phyloP scores from a whole-genome alignment of 805 yeast species.

The Priceomyces melissophilus region DNA sequence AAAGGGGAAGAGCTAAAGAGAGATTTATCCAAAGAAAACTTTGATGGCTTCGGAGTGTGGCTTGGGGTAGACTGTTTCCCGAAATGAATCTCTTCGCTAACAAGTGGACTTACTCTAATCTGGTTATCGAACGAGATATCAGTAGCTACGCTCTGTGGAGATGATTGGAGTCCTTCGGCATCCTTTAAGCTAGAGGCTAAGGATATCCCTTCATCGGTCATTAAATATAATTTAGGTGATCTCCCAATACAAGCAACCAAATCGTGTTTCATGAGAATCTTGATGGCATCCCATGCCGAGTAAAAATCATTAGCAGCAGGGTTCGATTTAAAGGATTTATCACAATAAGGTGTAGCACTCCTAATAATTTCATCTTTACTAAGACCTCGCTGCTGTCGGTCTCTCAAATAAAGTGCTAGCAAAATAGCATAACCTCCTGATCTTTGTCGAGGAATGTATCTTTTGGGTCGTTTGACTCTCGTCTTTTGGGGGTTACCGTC shows the following conservation, averaged over 20 bases:
- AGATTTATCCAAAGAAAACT: background rate
- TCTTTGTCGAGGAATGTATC: conserved; percentile 67
- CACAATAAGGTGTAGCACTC: conserved; percentile 54
- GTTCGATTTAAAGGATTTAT: conserved; percentile 55
- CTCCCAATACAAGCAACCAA: conserved; percentile 55
- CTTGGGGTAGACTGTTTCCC: background rate
- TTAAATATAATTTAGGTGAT: conserved; percentile 50
- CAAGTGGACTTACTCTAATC: conserved; percentile 20
- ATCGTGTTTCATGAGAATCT: conserved; percentile 58
- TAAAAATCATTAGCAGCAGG: conserved; percentile 60
- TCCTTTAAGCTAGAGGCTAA: conserved; percentile 56
- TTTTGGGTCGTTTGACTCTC: conserved; percentile 20
- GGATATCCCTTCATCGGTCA: conserved; percentile 68
- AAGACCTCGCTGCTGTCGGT: conserved; percentile 51
- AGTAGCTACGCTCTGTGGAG: conserved; percentile 15
- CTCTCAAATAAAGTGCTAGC: conserved; percentile 52
- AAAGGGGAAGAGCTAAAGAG: conserved; percentile 1
- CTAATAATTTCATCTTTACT: conserved; percentile 57
- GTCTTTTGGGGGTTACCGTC: no score
- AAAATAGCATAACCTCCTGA: conserved; percentile 86
- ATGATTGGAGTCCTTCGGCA: conserved; percentile 37
- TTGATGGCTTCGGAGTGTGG: background rate
- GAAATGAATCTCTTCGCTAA: background rate
- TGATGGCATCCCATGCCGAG: conserved; percentile 74
- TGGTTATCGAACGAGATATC: conserved; percentile 36